Evolutionary conservation across 192 early-diverging fungal species (phyloP).

Genomic region (Backusella macrospora): DNA sequence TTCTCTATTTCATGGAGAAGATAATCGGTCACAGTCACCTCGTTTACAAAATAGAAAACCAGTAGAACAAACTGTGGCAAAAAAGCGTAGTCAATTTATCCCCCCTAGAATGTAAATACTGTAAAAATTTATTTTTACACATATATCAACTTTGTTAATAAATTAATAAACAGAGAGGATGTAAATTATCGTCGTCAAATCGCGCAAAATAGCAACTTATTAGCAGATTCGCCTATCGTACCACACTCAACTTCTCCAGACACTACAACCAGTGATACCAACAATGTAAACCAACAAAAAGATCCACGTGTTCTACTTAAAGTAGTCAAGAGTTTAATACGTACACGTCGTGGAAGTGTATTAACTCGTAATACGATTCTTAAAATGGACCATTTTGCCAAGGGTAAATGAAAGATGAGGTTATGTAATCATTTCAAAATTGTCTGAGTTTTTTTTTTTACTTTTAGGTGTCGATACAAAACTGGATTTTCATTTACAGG

Average conservation of each 20-base stretch:
- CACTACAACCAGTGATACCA: neutral
- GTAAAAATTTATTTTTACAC: neutral
- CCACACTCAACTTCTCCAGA: neutral
- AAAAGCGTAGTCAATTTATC: conserved; percentile 7
- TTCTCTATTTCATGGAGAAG: neutral
- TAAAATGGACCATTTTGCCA: conserved; percentile 61
- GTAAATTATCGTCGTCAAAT: neutral
- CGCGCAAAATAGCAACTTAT: neutral
- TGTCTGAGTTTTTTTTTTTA: neutral
- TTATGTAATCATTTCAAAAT: neutral
- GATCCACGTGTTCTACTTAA: conserved; percentile 45
- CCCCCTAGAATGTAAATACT: conserved; percentile 13
- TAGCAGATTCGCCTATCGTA: neutral
- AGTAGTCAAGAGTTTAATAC: conserved; percentile 48
- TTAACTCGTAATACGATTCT: conserved; percentile 55
- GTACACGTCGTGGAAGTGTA: conserved; percentile 53
- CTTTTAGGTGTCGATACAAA: conserved; percentile 42
- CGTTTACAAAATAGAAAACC: conserved; percentile 10
- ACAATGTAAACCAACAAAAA: neutral
- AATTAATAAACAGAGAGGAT: neutral
- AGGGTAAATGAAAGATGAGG: conserved; percentile 25
- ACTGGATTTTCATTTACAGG: conserved; percentile 62
- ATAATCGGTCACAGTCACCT: neutral
- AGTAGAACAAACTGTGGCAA: neutral
- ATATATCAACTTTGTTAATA: neutral